A percentile compares a stretch with the other conserved stretches of the same genome.
phyloP scores from a whole-genome alignment of 306 rosid genomes.

The Quercus alba region DNA sequence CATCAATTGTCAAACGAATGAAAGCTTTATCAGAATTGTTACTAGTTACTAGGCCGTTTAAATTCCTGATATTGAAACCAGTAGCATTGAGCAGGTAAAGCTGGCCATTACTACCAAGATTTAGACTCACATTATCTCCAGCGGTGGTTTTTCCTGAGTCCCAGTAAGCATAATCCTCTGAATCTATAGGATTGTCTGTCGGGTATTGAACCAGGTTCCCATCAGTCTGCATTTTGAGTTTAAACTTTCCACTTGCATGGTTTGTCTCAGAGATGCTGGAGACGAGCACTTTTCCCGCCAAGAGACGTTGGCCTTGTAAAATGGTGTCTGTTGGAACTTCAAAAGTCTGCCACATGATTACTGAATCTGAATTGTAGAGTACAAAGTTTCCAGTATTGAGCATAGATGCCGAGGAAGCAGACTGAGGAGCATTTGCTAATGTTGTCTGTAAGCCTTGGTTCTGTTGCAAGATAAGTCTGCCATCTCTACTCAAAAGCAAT shows the following conservation, averaged over 20 bases:
- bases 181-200: not conserved
- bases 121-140: not conserved
- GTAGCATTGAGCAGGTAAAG: not conserved
- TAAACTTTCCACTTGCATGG: not conserved
- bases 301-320: not conserved
- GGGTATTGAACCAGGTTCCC: not conserved
- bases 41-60: not conserved
- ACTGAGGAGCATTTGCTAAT: not conserved
- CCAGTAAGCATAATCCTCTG: not conserved
- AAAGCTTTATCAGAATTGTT: not conserved
- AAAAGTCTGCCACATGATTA: constrained; percentile 18
- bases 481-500: not conserved
- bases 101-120: not conserved
- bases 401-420: constrained; percentile 16
- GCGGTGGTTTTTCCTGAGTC: rapidly evolving
- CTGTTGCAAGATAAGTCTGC: not conserved
- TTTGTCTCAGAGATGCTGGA: constrained; percentile 2
- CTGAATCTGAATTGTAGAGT: not conserved
- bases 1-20: not conserved
- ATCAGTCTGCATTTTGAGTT: not conserved
- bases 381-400: constrained; percentile 34
- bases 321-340: constrained; percentile 29
- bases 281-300: not conserved
- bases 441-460: not conserved
- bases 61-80: not conserved